Conservation (phyloP, 2,329 filamentous ascomycete genomes). For the Ophiosphaerella herpotricha region DNA sequence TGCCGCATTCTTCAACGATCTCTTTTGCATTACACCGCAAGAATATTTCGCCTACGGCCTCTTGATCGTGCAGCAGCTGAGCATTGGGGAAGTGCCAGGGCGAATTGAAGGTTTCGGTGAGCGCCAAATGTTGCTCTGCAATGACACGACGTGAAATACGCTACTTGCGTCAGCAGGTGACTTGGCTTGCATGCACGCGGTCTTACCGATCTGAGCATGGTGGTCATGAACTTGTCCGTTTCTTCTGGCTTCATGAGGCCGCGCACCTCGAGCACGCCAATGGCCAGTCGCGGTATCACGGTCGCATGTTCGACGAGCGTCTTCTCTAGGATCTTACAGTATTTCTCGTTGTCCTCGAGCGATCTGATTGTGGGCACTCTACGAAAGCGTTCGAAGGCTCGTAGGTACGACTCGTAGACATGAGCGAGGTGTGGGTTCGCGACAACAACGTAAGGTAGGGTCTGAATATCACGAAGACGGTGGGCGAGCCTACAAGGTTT, state of each 20-base stretch:
- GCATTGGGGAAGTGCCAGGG: slow-evolving; percentile 86
- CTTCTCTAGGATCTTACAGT: slow-evolving; percentile 78
- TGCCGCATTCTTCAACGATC: slow-evolving; percentile 81
- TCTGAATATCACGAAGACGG: slow-evolving; percentile 95
- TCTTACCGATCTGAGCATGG: slow-evolving; percentile 82
- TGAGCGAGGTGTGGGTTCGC: slow-evolving; percentile 93
- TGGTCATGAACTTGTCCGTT: slow-evolving; percentile 94
- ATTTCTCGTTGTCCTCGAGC: slow-evolving; percentile 84
- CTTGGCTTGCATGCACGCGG: accelerated
- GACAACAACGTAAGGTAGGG: slow-evolving; percentile 91
- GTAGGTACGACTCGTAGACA: slow-evolving; percentile 96
- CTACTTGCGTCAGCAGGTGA: slow-evolving; percentile 52
- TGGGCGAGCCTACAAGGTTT: slow-evolving; percentile 72
- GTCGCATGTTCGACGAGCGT: slow-evolving; percentile 87
- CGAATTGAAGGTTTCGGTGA: slow-evolving; percentile 92
- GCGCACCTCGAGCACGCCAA: slow-evolving; percentile 90
- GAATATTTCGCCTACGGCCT: slow-evolving; percentile 95
- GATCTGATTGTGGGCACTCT: slow-evolving; percentile 81
- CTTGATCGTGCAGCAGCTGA: slow-evolving; percentile 65
- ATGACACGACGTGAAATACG: slow-evolving; percentile 95
- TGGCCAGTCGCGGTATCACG: slow-evolving; percentile 91
- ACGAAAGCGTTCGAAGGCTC: slow-evolving; percentile 90
- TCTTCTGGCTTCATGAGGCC: slow-evolving; percentile 78
- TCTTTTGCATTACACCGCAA: slow-evolving; percentile 89
- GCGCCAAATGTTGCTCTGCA: slow-evolving; percentile 92